These are phyloP conservation scores for Puccinellia tenuiflora DNA, from an alignment of 176 grass and related monocot genomes.

Conservation along the genomic window DNA sequence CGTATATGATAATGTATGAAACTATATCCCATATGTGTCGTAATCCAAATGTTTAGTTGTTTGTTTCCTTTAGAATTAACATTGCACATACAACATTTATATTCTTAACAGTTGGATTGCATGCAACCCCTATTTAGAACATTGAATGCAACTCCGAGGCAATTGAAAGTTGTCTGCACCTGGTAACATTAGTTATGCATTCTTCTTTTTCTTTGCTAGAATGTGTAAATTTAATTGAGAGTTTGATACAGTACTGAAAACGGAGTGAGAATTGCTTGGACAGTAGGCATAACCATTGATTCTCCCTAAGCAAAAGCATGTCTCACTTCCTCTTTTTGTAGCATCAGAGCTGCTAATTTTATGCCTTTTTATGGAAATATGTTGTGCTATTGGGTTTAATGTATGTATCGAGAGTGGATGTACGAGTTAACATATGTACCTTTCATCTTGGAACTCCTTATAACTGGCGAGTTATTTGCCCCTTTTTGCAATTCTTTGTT, in stretches of 20 bases:
- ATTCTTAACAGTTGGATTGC: background rate
- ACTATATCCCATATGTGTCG: background rate
- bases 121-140: background rate
- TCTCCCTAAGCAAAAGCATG: background rate
- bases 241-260: background rate
- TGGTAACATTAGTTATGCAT: background rate
- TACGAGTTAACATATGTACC: background rate
- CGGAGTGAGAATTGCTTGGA: background rate
- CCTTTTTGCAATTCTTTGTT: background rate
- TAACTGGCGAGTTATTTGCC: background rate
- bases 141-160: background rate
- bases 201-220: background rate
- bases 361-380: background rate
- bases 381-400: background rate
- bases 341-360: background rate
- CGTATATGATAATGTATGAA: background rate
- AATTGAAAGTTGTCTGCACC: background rate
- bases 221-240: slow-evolving; percentile 6
- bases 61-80: background rate
- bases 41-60: background rate
- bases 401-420: background rate
- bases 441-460: background rate
- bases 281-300: background rate
- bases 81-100: background rate
- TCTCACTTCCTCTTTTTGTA: background rate